Conservation (phyloP, 148 eudicot genomes). For the Agrostemma githago region DNA sequence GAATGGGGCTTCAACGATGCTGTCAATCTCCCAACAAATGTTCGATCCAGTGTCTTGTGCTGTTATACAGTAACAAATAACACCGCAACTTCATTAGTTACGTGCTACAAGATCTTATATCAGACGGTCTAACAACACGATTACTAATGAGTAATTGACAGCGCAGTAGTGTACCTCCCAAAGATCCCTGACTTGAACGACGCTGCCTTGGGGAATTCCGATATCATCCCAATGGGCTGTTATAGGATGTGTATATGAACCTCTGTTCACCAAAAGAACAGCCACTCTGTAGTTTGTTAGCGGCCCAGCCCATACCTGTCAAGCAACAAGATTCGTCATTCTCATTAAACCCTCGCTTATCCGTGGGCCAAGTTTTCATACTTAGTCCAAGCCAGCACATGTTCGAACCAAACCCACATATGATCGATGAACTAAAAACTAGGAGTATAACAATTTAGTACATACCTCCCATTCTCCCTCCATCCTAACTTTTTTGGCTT, state of each 20-base stretch:
- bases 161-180: constrained; percentile 62
- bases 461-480: constrained; percentile 66
- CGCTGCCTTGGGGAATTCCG: constrained; percentile 42
- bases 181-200: constrained; percentile 60
- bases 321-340: constrained; percentile 5
- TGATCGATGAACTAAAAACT: too few species aligned
- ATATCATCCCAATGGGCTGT: constrained; percentile 77
- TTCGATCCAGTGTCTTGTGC: constrained; percentile 44
- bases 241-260: constrained; percentile 24
- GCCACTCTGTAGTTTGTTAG: constrained; percentile 60
- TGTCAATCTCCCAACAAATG: constrained; percentile 42
- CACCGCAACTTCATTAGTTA: background rate
- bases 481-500: constrained; percentile 67
- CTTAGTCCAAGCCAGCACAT: too few species aligned
- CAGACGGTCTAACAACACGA: background rate
- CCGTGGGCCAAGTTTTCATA: too few species aligned
- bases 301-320: constrained; percentile 77
- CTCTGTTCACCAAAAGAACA: constrained; percentile 53
- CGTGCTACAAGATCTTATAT: background rate
- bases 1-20: constrained; percentile 42
- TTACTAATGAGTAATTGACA: background rate
- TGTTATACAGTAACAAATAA: constrained; percentile 25
- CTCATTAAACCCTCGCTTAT: background rate
- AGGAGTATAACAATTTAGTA: too few species aligned
- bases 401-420: too few species aligned